phyloP scores from a whole-genome alignment of 768 basidiomycete species.

The Macrolepiota fuliginosa region DNA sequence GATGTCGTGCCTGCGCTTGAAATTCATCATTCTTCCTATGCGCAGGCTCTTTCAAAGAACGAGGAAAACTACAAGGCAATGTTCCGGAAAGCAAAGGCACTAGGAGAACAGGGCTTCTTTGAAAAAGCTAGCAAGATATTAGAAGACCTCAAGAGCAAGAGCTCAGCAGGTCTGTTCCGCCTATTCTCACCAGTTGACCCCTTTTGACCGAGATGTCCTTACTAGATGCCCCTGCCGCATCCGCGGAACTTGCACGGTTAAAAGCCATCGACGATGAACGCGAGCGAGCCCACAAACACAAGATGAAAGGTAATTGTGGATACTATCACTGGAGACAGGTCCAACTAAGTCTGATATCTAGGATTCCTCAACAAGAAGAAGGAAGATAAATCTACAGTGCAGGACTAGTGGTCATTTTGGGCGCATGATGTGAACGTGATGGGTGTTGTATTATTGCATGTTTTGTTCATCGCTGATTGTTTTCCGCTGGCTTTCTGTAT shows the following conservation, averaged over 20 bases:
- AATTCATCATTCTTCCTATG: background rate
- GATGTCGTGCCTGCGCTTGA: background rate
- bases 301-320: conserved; percentile 59
- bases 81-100: conserved; percentile 79
- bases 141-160: conserved; percentile 61
- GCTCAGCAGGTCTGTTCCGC: conserved; percentile 48
- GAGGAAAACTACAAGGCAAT: conserved; percentile 74
- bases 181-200: background rate
- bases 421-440: background rate
- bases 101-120: conserved; percentile 73
- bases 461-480: background rate
- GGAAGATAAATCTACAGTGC: conserved; percentile 44
- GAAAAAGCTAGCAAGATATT: conserved; percentile 70
- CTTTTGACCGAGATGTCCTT: conserved; percentile 8
- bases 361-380: conserved; percentile 52
- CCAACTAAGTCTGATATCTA: conserved; percentile 18
- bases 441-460: background rate
- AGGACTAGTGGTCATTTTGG: background rate
- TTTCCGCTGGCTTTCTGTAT: conserved; percentile 16
- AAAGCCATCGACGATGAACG: conserved; percentile 63
- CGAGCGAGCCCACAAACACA: conserved; percentile 63
- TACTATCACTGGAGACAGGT: background rate
- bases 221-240: conserved; percentile 53
- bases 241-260: conserved; percentile 64
- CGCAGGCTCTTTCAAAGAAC: conserved; percentile 72